Base-by-base conservation (phyloP, 768 basidiomycete species). In the Pholiota molesta region DNA sequence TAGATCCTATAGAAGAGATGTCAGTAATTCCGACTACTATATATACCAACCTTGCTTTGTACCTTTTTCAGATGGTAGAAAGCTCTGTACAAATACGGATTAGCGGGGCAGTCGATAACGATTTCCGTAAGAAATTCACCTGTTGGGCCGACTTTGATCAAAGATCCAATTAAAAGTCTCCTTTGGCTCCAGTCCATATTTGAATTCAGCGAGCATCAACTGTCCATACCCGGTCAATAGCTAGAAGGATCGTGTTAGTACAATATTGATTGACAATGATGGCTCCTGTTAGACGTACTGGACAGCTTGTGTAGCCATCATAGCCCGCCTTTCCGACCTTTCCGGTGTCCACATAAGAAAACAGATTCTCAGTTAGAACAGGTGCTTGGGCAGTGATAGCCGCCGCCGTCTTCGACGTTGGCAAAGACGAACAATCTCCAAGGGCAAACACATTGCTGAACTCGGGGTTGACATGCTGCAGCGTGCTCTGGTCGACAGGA, bases 321-420 rank as follows among this genome's bases (percentile, higher is more conserved):
- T 99, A 99, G 52, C 71, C 76, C 2, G 92, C 95, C 44, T 72
- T 68, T 29, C 87, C 81, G 52, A 93, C 74, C 65, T 84, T 83
- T 35, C 95, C 95, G 1, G 84, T 87, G 66, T 90, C 85, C 72
- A 94, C 77, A 33, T 91, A 77, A 28, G 87, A 86, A 73, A 87
- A 89, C 39, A 98, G 62, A 76, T 98, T 99, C 76, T 98, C 92
- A 1, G 89, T 85, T 49, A 99, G 81, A 5, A 99, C 89, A 11
- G 97, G 97, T 0, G 92, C 88, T 74, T 99, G 94, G 0, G 86
- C 87, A 2, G 92, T 94, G 69, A 98, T 91, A 5, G 96, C 97
- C 14, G 97, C 96, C 0, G 92, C 94, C 0, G 97, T 99, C 82
- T 97, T 99, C 74, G 92, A 94, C 28, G 95, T 99, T 8, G 97